phyloP scores from a whole-genome alignment of 306 rosid genomes.

The Cyclanthera cordifolia region DNA sequence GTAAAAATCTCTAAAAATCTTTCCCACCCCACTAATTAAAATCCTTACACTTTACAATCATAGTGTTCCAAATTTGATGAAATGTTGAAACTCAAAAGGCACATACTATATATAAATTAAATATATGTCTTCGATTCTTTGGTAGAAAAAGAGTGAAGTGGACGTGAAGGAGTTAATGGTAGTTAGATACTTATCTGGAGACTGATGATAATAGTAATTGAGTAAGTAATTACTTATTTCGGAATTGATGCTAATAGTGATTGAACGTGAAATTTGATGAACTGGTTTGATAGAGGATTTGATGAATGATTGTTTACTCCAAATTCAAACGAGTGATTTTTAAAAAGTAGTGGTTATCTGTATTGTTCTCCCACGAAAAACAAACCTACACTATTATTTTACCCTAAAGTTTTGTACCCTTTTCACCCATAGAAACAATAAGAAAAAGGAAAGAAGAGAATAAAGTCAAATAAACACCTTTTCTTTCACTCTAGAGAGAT shows the following conservation, averaged over 20 bases:
- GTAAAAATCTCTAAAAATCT: not conserved
- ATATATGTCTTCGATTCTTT: not conserved
- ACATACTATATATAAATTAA: not conserved
- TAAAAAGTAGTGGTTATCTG: too few species aligned
- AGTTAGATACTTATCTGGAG: too few species aligned
- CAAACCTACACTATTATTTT: conserved; percentile 5
- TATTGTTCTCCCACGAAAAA: too few species aligned
- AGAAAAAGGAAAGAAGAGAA: not conserved
- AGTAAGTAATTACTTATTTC: too few species aligned
- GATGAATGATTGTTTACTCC: too few species aligned
- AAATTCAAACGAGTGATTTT: too few species aligned
- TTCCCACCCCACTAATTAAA: conserved; percentile 6
- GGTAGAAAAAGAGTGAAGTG: too few species aligned
- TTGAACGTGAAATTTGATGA: too few species aligned
- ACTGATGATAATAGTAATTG: too few species aligned
- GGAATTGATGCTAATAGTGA: too few species aligned
- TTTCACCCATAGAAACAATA: not conserved
- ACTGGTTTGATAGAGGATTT: too few species aligned
- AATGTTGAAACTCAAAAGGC: not conserved
- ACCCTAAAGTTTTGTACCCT: not conserved
- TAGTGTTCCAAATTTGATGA: not conserved
- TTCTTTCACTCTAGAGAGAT: not conserved
- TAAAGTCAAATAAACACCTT: not conserved
- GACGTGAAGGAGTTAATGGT: too few species aligned
- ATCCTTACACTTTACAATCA: conserved; percentile 5